Percentiles rank a stretch among this genome's conserved stretches.
Conservation (phyloP, 768 basidiomycete species). For the Hygrocybe punicea region DNA sequence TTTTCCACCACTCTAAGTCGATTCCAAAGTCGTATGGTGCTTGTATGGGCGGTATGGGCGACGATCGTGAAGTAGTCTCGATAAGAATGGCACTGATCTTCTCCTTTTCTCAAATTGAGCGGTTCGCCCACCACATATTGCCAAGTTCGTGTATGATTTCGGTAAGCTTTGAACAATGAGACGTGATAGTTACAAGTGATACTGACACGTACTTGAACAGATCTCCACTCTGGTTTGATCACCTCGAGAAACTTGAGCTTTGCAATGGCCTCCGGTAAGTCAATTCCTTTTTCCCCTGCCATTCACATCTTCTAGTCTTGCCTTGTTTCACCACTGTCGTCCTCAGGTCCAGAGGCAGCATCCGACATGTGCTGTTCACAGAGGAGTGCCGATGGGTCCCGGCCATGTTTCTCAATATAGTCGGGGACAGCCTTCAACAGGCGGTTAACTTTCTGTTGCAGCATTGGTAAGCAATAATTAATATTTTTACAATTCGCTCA, state of each 20-base stretch:
- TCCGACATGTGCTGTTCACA: slow-evolving; percentile 4
- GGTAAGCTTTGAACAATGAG: neutral
- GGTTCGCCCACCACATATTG: neutral
- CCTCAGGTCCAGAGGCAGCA: slow-evolving; percentile 14
- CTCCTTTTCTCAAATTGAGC: neutral
- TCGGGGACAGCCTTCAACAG: slow-evolving; percentile 8
- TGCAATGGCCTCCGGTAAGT: neutral
- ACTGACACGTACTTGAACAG: neutral
- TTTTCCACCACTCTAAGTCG: slow-evolving; percentile 6
- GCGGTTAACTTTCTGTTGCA: slow-evolving; percentile 8
- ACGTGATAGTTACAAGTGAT: neutral
- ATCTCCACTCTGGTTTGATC: slow-evolving; percentile 9
- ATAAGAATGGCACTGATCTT: neutral
- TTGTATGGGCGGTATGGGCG: neutral
- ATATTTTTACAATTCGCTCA: no score
- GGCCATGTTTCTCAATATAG: no score
- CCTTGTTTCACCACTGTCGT: slow-evolving; percentile 3
- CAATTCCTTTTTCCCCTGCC: slow-evolving; percentile 4
- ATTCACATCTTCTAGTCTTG: slow-evolving; percentile 10
- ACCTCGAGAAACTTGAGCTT: slow-evolving; percentile 10
- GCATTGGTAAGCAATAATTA: no score
- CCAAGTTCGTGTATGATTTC: slow-evolving; percentile 4
- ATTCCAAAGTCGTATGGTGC: slow-evolving; percentile 16
- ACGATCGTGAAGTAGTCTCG: neutral
- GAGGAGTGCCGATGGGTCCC: no score